Percentiles rank a stretch among this genome's conserved stretches.
These are phyloP conservation scores for Ogataea zsoltii DNA, from an alignment of 805 yeast species.

Conservation along the genomic window DNA sequence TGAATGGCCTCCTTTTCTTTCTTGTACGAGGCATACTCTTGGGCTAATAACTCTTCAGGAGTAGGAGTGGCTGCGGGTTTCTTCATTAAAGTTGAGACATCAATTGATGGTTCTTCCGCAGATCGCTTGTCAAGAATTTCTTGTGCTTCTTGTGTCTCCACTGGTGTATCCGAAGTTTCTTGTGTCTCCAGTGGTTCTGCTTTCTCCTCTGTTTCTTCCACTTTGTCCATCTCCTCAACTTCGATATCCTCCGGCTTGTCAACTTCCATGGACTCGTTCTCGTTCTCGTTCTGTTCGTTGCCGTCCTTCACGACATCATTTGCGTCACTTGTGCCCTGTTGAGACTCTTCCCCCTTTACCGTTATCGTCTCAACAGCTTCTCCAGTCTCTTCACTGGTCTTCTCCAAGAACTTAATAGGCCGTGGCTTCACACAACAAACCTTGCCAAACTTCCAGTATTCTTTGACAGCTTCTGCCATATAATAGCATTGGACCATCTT, in stretches of 20 bases:
- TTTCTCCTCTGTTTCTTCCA: too few relatives aligned
- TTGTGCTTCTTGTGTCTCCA: not conserved
- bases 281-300: not conserved
- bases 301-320: not conserved
- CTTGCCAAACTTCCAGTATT: slow-evolving; percentile 78
- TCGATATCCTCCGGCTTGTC: too few relatives aligned
- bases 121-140: too few relatives aligned
- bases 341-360: not conserved
- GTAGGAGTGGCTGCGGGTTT: not conserved
- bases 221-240: too few relatives aligned
- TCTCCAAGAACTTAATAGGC: slow-evolving; percentile 38
- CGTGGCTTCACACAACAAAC: slow-evolving; percentile 60
- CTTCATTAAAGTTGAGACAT: not conserved
- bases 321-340: not conserved
- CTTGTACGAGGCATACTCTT: slow-evolving; percentile 21
- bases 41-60: slow-evolving; percentile 12
- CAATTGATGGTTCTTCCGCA: slow-evolving; percentile 1
- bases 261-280: not conserved
- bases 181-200: not conserved
- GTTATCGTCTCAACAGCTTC: not conserved
- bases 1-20: slow-evolving; percentile 10
- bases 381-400: slow-evolving; percentile 10
- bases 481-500: slow-evolving; percentile 69
- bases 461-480: slow-evolving; percentile 71
- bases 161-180: slow-evolving; percentile 5